phyloP scores from a whole-genome alignment of 192 early-diverging fungal genomes.

The Diversispora eburnea region DNA sequence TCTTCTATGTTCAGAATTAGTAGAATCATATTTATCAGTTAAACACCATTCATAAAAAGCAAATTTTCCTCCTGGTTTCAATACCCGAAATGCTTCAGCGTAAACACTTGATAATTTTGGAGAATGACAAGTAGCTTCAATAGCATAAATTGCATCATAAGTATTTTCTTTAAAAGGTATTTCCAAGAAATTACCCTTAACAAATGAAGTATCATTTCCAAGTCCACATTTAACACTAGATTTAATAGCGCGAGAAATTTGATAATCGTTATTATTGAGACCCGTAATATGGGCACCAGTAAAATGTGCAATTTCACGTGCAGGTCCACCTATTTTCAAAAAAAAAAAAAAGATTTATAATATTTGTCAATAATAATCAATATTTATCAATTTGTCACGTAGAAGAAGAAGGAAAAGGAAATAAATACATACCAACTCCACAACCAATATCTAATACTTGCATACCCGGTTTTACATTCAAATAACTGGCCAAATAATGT shows the following conservation, averaged over 20 bases:
- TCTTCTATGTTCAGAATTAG: slow-evolving; percentile 64
- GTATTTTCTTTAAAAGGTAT: slow-evolving; percentile 80
- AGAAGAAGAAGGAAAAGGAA: neutral
- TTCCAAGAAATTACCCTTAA: slow-evolving; percentile 84
- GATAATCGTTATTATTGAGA: slow-evolving; percentile 97
- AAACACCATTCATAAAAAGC: slow-evolving; percentile 95
- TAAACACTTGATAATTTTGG: slow-evolving; percentile 83
- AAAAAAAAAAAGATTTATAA: neutral
- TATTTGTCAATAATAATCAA: neutral
- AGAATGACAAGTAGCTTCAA: slow-evolving; percentile 93
- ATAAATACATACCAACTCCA: slow-evolving; percentile 71
- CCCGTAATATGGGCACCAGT: slow-evolving; percentile 87
- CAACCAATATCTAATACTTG: slow-evolving; percentile 91
- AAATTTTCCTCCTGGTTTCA: slow-evolving; percentile 91
- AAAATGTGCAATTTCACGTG: slow-evolving; percentile 89
- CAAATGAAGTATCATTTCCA: slow-evolving; percentile 44
- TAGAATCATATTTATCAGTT: slow-evolving; percentile 82
- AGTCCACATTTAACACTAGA: slow-evolving; percentile 72
- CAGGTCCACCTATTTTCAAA: slow-evolving; percentile 65
- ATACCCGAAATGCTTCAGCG: slow-evolving; percentile 81
- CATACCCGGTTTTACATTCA: slow-evolving; percentile 64
- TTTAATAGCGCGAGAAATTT: slow-evolving; percentile 73
- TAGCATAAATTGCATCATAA: slow-evolving; percentile 92
- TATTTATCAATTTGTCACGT: no score
- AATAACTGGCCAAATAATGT: slow-evolving; percentile 76